A percentile compares a stretch with the other conserved stretches of the same genome.
These are phyloP conservation scores for Paramecium caudatum DNA, from an alignment of 73 alveolate genomes.

Conservation along the genomic window DNA sequence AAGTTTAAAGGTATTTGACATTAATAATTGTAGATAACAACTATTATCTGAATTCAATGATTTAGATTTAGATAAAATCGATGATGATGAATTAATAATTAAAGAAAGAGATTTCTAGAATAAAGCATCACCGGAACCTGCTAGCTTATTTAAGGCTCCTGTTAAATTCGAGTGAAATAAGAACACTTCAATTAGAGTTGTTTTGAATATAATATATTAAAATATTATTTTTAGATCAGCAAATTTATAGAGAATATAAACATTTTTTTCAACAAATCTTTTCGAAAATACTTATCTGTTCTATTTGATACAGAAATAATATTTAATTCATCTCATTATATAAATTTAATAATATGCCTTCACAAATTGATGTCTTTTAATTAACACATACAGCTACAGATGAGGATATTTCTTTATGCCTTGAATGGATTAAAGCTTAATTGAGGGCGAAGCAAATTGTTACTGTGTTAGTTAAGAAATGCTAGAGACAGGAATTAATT, in stretches of 20 bases:
- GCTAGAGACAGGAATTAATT: conserved; percentile 37
- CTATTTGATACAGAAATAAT: too few relatives aligned
- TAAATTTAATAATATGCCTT: conserved; percentile 37
- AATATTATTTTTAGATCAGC: too few relatives aligned
- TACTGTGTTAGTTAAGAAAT: conserved; percentile 50
- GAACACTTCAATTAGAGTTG: background rate
- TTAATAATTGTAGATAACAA: conserved; percentile 33
- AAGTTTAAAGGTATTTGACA: background rate
- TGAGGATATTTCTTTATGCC: conserved; percentile 48
- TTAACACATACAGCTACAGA: conserved; percentile 48
- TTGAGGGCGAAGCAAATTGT: conserved; percentile 37
- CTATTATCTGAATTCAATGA: conserved; percentile 40
- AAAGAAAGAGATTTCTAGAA: conserved; percentile 14
- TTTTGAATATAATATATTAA: too few relatives aligned
- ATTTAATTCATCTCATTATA: background rate
- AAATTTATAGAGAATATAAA: too few relatives aligned
- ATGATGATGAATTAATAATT: conserved; percentile 48
- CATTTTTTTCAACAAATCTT: too few relatives aligned
- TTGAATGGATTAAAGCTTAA: conserved; percentile 62
- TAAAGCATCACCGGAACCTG: conserved; percentile 6
- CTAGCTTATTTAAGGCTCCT: conserved; percentile 62
- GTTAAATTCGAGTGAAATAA: background rate
- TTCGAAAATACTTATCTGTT: too few relatives aligned
- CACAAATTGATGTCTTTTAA: conserved; percentile 65
- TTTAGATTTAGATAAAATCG: conserved; percentile 46